phyloP scores from a whole-genome alignment of 192 early-diverging fungal genomes.

The Linnemannia exigua region DNA sequence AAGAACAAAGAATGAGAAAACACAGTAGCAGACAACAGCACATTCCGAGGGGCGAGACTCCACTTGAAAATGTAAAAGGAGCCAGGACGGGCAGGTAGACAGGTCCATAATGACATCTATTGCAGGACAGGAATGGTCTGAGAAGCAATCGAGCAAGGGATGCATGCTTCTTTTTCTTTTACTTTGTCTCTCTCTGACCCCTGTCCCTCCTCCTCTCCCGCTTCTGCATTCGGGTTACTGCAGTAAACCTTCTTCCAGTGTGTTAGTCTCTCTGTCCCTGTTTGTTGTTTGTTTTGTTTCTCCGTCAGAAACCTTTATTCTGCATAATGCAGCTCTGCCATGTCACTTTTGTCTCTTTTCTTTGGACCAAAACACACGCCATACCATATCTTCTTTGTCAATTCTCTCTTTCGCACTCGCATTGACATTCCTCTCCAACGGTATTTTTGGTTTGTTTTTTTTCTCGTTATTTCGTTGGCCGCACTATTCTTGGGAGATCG shows the following conservation, averaged over 20 bases:
- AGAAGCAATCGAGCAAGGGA: background rate
- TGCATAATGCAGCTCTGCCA: background rate
- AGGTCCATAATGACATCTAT: background rate
- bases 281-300: background rate
- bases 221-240: too few species aligned
- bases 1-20: background rate
- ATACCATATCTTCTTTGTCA: background rate
- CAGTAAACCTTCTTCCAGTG: too few species aligned
- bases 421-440: background rate
- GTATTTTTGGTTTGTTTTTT: background rate
- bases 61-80: background rate
- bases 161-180: background rate
- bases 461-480: background rate
- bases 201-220: background rate
- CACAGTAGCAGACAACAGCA: background rate
- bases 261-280: background rate
- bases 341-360: background rate
- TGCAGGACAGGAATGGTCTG: background rate
- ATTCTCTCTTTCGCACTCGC: background rate
- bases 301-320: background rate
- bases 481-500: background rate
- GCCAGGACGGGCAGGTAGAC: background rate
- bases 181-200: background rate
- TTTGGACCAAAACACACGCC: background rate
- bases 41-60: background rate